Base-by-base conservation (phyloP, 2,329 filamentous ascomycete species). In the Myriosclerotinia scirpicola region DNA sequence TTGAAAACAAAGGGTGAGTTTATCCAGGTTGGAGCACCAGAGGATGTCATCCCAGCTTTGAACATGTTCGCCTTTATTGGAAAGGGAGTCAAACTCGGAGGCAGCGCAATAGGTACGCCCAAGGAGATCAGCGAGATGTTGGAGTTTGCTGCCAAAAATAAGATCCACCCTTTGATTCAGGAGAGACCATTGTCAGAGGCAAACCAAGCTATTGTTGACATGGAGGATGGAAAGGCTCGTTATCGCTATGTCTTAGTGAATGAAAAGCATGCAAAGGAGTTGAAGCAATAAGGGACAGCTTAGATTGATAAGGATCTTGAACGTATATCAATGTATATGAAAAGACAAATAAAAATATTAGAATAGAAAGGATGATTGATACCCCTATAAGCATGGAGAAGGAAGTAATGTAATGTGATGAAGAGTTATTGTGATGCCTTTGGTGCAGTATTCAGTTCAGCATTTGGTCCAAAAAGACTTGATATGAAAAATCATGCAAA, bases 1-100 rank as follows among this genome's bases (percentile, higher is more conserved):
- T 79, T 90, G 22, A 81, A 82, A 65, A 77, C 81, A 20, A 82
- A 85, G 56, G 87, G 88, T 3, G 80, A 80, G 12, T 85, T 89
- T 69, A 82, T 89, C 67, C 86, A 90, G 75, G 59, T 91, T 59
- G 88, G 87, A 40, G 83, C 83, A 1, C 88, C 89, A 0, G 89
- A 91, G 72, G 81, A 82, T 67, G 75, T 75, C 79, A 80, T 74
- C 77, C 85, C 84, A 9, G 76, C 78, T 2, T 79, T 87, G 69
- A 80, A 78, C 69, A 84, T 83, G 8, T 84, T 82, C 68, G 77
- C 81, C 14, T 64, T 66, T 7, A 63, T 63, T 36, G 78, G 76
- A 55, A 87, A 86, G 72, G 81, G 82, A 11, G 52, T 14, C 72
- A 80, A 79, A 69, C 74, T 84, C 48, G 79, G 79, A 0, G 82